Conservation (phyloP, 169 alveolate species). For the Plasmodium adleri region DNA sequence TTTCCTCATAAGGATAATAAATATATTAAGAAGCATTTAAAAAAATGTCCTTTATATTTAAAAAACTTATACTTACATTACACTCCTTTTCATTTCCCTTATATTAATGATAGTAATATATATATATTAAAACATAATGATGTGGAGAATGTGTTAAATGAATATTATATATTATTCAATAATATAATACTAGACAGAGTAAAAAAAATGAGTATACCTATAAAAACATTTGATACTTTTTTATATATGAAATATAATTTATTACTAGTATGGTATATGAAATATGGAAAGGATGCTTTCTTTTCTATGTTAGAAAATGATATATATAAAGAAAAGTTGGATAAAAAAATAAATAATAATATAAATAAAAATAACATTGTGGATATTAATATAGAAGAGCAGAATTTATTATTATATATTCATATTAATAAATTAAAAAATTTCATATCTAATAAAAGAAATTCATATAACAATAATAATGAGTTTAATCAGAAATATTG, state of each 20-base stretch:
- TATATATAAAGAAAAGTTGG: conserved; percentile 6
- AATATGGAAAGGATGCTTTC: conserved; percentile 20
- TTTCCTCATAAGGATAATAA: background rate
- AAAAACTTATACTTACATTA: conserved; percentile 34
- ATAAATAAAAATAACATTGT: background rate
- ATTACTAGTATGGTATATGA: conserved; percentile 14
- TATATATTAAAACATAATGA: background rate
- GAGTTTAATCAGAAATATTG: no score
- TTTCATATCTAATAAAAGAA: no score
- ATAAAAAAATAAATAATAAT: conserved; percentile 6
- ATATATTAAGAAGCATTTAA: conserved; percentile 25
- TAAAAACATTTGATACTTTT: conserved; percentile 19
- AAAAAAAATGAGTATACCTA: conserved; percentile 18
- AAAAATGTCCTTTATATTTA: conserved; percentile 59
- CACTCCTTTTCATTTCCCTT: conserved; percentile 36
- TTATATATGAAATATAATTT: conserved; percentile 26
- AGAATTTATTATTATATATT: no score
- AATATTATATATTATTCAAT: conserved; percentile 18
- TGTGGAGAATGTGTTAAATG: conserved; percentile 12
- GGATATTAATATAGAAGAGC: no score
- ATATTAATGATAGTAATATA: conserved; percentile 30
- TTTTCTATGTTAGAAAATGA: conserved; percentile 1
- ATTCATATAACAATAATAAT: no score
- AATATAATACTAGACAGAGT: conserved; percentile 9
- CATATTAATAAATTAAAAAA: no score